phyloP scores from a whole-genome alignment of 805 yeast genomes.

The Metschnikowia anglica region DNA sequence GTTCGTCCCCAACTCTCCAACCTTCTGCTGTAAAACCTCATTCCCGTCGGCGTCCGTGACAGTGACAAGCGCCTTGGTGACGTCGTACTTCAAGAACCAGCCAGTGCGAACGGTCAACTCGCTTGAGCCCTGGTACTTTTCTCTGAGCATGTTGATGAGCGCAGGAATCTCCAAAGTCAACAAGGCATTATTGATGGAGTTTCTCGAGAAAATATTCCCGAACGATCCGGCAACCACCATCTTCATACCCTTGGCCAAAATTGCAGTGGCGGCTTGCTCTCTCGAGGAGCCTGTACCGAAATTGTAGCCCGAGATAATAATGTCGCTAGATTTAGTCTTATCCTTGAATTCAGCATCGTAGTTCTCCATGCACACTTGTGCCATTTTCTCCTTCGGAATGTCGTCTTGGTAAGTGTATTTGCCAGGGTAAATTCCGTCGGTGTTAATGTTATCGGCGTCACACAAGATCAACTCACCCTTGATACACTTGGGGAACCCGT shows the following conservation, averaged over 20 bases:
- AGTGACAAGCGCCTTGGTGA: slow-evolving; percentile 74
- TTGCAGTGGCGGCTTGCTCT: slow-evolving; percentile 99
- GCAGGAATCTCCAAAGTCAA: slow-evolving; percentile 92
- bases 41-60: slow-evolving; percentile 66
- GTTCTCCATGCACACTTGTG: slow-evolving; percentile 99
- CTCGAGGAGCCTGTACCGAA: slow-evolving; percentile 98
- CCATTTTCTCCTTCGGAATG: slow-evolving; percentile 92
- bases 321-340: slow-evolving; percentile 85
- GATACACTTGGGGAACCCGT: slow-evolving; percentile 87
- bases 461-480: slow-evolving; percentile 92
- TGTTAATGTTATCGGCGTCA: slow-evolving; percentile 95
- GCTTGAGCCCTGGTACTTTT: slow-evolving; percentile 52
- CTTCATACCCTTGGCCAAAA: slow-evolving; percentile 88
- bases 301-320: slow-evolving; percentile 87
- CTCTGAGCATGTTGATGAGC: slow-evolving; percentile 73
- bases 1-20: slow-evolving; percentile 93
- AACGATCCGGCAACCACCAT: slow-evolving; percentile 96
- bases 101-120: slow-evolving; percentile 95
- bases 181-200: slow-evolving; percentile 93
- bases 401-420: slow-evolving; percentile 99
- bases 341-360: slow-evolving; percentile 85
- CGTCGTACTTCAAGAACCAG: slow-evolving; percentile 91
- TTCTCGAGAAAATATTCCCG: slow-evolving; percentile 94
- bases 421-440: slow-evolving; percentile 99
- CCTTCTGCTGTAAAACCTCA: slow-evolving; percentile 75